Percentiles rank a stretch among this genome's conserved stretches.
Evolutionary conservation across 2,329 filamentous ascomycete species (phyloP).

Genomic region (Trichophyton mentagrophytes): DNA sequence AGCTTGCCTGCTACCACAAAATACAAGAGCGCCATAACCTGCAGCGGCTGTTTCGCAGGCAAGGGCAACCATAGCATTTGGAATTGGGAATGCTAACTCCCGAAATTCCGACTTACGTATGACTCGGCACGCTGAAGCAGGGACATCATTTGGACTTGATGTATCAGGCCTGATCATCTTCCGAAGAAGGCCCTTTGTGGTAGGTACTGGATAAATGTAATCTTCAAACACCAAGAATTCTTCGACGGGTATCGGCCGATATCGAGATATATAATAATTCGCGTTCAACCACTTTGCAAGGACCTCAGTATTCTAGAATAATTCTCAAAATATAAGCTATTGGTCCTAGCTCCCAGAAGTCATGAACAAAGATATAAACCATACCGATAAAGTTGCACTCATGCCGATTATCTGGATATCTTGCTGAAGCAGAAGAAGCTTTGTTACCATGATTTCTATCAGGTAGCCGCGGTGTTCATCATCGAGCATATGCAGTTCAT

Average conservation of each 20-base stretch:
- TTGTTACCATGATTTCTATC: slow-evolving; percentile 60
- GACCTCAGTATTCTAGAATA: slow-evolving; percentile 52
- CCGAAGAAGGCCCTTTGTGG: slow-evolving; percentile 46
- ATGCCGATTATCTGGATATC: slow-evolving; percentile 61
- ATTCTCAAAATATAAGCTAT: background rate
- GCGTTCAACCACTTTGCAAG: slow-evolving; percentile 58
- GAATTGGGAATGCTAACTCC: slow-evolving; percentile 51
- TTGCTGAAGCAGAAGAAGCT: slow-evolving; percentile 55
- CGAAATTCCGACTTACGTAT: slow-evolving; percentile 47
- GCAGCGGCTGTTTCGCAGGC: slow-evolving; percentile 55
- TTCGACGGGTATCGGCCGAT: slow-evolving; percentile 61
- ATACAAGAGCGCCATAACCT: slow-evolving; percentile 60
- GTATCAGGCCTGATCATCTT: slow-evolving; percentile 41
- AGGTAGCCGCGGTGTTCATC: slow-evolving; percentile 65
- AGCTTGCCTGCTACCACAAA: slow-evolving; percentile 55
- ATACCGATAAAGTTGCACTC: slow-evolving; percentile 63
- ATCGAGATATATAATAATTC: slow-evolving; percentile 59
- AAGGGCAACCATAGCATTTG: slow-evolving; percentile 59
- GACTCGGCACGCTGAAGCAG: slow-evolving; percentile 26
- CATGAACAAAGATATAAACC: slow-evolving; percentile 13
- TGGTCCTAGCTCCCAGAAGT: background rate
- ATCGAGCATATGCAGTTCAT: slow-evolving; percentile 73
- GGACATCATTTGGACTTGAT: slow-evolving; percentile 21
- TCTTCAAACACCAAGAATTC: slow-evolving; percentile 63
- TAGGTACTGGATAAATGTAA: slow-evolving; percentile 50